These are phyloP conservation scores for Grigorovia transvaalensis DNA, from an alignment of 805 yeast genomes.

Conservation along the genomic window DNA sequence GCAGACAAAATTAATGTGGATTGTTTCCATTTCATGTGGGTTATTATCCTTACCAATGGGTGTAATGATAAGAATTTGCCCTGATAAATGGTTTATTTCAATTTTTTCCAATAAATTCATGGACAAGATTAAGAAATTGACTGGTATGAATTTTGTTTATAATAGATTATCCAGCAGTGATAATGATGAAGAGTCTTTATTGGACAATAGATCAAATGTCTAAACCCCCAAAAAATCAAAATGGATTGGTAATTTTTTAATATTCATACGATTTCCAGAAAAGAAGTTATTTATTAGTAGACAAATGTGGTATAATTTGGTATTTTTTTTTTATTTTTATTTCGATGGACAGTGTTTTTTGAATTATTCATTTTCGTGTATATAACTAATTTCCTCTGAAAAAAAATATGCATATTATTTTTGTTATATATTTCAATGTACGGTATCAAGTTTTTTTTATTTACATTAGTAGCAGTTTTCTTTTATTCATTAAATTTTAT, in stretches of 20 bases:
- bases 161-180: background rate
- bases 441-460: too few species aligned
- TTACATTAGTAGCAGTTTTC: too few species aligned
- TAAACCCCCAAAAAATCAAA: background rate
- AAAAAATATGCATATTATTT: too few species aligned
- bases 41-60: constrained; percentile 75
- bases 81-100: constrained; percentile 63
- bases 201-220: constrained; percentile 5
- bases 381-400: too few species aligned
- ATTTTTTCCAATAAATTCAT: constrained; percentile 48
- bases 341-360: too few species aligned
- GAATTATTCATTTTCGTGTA: too few species aligned
- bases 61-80: constrained; percentile 60
- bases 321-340: too few species aligned
- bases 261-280: background rate
- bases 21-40: constrained; percentile 74
- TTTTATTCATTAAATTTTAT: too few species aligned
- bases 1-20: constrained; percentile 86
- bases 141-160: background rate
- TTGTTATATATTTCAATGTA: too few species aligned
- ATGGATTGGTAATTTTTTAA: background rate
- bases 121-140: constrained; percentile 1
- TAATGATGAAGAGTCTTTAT: constrained; percentile 24
- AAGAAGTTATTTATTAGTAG: too few species aligned
- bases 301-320: too few species aligned